Evolutionary conservation across 306 rosid genomes (phyloP), one percentile per base, ranked within the genome.

Genomic region (Quercus variabilis): DNA sequence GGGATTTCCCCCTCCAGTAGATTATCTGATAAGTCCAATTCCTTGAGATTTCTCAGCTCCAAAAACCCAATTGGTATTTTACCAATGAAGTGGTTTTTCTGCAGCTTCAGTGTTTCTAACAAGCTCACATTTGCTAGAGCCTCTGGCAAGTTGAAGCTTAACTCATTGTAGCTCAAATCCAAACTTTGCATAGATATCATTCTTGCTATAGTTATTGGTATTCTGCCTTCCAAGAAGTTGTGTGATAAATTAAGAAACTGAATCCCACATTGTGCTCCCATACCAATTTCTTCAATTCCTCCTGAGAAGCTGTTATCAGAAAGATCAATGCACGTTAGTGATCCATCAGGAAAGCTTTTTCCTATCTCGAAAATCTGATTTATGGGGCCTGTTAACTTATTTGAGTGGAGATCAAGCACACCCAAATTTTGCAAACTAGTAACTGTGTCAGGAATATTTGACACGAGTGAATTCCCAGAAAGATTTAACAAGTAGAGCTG

Each of bases 1-100:
- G 92, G 97, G 67, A 89, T 92, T 85, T 93, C 88, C 55, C 97
- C 97, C 75, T 62, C 96, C 79, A 91, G 83, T 74, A 78, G 80
- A 83, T 93, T 93, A 64, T 89, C 78, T 56, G 93, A 89, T 28
- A 91, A 76, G 74, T 91, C 82, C 78, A 91, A 69, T 31, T 88
- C 87, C 80, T 76, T 89, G 33, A 93, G 75, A 70, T 80, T 82
- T 55, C 55, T 81, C 82, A 89, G 31, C 71, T 89, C 84, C 78
- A 88, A 76, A 84, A 89, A 89, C 75, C 75, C 90, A 58, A 64
- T 77, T 13, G 92, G 96, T 79, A 92, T 91, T 15, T 74, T 85
- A 3, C 92, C 94, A 19, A 70, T 74, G 69, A 92, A 89, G 59
- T 76, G 81, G 82, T 93, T 93, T 19, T 73, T 80, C 62, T 92